A percentile compares a stretch with the other conserved stretches of the same genome.
These are phyloP conservation scores for Entophlyctis luteolus DNA, from an alignment of 192 early-diverging fungal genomes.

Conservation along the genomic window DNA sequence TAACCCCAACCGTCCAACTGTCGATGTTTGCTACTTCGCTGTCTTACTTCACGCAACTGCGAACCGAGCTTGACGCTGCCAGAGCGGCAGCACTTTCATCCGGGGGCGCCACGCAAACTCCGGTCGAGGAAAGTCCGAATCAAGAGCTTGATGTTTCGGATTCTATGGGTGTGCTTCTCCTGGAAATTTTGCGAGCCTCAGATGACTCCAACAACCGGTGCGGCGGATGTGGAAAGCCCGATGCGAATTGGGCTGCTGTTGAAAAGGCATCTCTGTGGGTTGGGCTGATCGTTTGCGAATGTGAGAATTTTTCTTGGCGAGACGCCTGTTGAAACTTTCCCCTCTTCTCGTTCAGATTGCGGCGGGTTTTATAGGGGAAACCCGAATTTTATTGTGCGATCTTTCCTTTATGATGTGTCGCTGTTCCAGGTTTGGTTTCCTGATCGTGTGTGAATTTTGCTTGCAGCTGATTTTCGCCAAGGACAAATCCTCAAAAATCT, in stretches of 20 bases:
- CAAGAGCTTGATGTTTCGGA: not conserved
- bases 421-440: conserved; percentile 7
- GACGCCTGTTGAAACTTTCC: no score
- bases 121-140: no score
- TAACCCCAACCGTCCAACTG: not conserved
- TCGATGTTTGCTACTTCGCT: conserved; percentile 3
- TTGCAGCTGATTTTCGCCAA: no score
- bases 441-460: no score
- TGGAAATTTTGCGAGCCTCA: not conserved
- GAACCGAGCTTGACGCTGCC: not conserved
- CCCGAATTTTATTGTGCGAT: conserved; percentile 15
- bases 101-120: not conserved
- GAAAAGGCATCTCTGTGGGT: not conserved
- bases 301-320: conserved; percentile 15
- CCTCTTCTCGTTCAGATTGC: no score
- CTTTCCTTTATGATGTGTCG: conserved; percentile 24
- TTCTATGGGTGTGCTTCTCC: not conserved
- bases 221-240: conserved; percentile 10
- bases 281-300: conserved; percentile 19
- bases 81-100: not conserved
- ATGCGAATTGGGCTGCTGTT: conserved; percentile 10
- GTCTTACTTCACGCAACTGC: not conserved
- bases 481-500: not conserved
- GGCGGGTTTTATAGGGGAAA: conserved; percentile 7
- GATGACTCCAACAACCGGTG: conserved; percentile 13